Evolutionary conservation across 768 basidiomycete species (phyloP).

Genomic region (Phanerodontia chrysosporium): DNA sequence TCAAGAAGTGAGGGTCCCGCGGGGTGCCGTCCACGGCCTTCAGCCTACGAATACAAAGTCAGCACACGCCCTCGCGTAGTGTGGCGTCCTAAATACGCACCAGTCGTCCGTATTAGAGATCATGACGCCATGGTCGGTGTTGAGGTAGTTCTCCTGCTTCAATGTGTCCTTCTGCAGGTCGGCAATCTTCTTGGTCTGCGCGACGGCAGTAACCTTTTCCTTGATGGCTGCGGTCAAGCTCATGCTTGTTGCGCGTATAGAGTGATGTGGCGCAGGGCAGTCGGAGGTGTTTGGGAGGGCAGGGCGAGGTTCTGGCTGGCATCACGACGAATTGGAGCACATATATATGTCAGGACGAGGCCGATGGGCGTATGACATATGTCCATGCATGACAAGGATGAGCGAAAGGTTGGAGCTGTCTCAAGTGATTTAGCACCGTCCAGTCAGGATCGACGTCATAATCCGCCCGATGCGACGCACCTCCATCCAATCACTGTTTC

Average conservation of each 20-base stretch:
- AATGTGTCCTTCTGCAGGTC: slow-evolving; percentile 29
- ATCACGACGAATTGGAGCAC: neutral
- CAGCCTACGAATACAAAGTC: slow-evolving; percentile 39
- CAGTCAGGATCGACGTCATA: slow-evolving; percentile 16
- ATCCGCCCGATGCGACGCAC: neutral
- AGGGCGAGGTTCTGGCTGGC: neutral
- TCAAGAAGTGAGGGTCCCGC: slow-evolving; percentile 76
- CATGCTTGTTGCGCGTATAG: slow-evolving; percentile 10
- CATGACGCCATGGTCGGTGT: slow-evolving; percentile 60
- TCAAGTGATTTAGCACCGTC: neutral
- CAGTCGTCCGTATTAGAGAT: slow-evolving; percentile 64
- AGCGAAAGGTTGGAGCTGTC: slow-evolving; percentile 3
- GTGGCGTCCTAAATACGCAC: slow-evolving; percentile 28
- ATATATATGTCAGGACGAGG: neutral
- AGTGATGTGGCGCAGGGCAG: slow-evolving; percentile 1
- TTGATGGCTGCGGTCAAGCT: slow-evolving; percentile 19
- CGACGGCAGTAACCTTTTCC: slow-evolving; percentile 20
- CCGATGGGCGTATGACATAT: slow-evolving; percentile 1
- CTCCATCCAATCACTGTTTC: neutral
- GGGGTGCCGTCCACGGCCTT: slow-evolving; percentile 41
- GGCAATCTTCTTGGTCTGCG: slow-evolving; percentile 21
- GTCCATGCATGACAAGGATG: neutral
- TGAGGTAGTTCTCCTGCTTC: slow-evolving; percentile 33
- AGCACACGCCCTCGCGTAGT: slow-evolving; percentile 1
- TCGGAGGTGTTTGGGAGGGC: neutral